phyloP scores from a whole-genome alignment of 306 rosid genomes.

The Begonia masoniana region DNA sequence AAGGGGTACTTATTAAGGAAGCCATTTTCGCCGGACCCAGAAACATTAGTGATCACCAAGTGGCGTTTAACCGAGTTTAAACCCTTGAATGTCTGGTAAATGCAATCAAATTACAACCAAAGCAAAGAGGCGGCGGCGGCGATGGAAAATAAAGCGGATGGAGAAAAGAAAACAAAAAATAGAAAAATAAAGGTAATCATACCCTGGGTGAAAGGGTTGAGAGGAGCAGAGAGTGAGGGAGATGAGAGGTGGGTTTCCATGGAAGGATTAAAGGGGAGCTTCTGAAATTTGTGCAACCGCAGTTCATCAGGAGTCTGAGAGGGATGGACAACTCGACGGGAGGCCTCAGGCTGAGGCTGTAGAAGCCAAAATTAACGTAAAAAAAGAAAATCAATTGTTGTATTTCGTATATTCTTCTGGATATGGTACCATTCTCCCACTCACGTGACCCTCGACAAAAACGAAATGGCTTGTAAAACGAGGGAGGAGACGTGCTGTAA shows the following conservation, averaged over 20 bases:
- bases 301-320: constrained; percentile 32
- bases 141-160: background rate
- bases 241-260: constrained; percentile 30
- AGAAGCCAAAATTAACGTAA: too few relatives aligned
- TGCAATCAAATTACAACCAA: constrained; percentile 3
- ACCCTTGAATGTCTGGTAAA: constrained; percentile 41
- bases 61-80: constrained; percentile 36
- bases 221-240: constrained; percentile 27
- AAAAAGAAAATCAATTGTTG: too few relatives aligned
- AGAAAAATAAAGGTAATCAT: constrained; percentile 1
- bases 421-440: too few relatives aligned
- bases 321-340: too few relatives aligned
- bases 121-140: constrained; percentile 1
- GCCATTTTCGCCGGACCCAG: constrained; percentile 46
- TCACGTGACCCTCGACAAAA: too few relatives aligned
- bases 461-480: too few relatives aligned
- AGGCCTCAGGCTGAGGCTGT: too few relatives aligned
- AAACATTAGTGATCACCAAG: constrained; percentile 33
- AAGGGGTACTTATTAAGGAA: constrained; percentile 39
- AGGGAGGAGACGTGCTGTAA: too few relatives aligned
- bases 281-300: constrained; percentile 42
- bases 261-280: constrained; percentile 41
- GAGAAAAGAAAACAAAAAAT: background rate
- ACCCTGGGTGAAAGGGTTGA: constrained; percentile 33
- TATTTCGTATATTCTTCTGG: too few relatives aligned